Base-by-base conservation (phyloP, 176 grass and related monocot genomes). In the Rhynchospora tenuis region DNA sequence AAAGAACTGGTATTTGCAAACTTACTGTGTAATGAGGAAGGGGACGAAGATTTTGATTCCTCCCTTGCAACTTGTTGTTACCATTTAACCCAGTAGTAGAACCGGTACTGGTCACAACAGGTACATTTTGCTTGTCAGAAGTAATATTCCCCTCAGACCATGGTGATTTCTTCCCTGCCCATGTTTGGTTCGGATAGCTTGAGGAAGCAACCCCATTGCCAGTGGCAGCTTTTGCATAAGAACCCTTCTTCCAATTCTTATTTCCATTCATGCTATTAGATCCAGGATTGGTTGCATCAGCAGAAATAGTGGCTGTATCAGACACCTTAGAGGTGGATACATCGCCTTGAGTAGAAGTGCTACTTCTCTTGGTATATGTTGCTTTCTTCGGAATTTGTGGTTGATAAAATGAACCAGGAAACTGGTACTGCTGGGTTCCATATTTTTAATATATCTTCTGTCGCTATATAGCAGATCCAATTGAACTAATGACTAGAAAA, bases 341-440 rank as follows among this genome's bases (percentile, higher is more conserved):
- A 29, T 82, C 82, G 74, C 80, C 47, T 82, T 81, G 82, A 6
- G 28, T 11, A 14, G 82, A 73, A 82, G 27, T 48, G 64, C 29
- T 59, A 38, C 20, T 85, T 80, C 85, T 77, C 76, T 68, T 84
- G 66, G 81, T 79, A 84, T 79, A 91, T 69, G 42, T 16, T 43
- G 81, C 61, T 67, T 86, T 91, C 57, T 63, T 81, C 16, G 81
- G 38, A 73, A 48, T 78, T 78, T 86, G 85, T 9, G 79, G 78
- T 61, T 91, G 89, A 23, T 91, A 73, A 73, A 89, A 91, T 2
- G 85, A 74, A 45, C 87, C 81, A 8, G 73, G 72, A 45, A 80
- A 90, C 51, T 91, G 93, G 64, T 85, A 89, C 78, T 86, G 69
- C 80, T 97, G 90, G 55, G 88, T 85, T 51, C 85, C 87, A 83